A percentile compares a stretch with the other conserved stretches of the same genome.
These are phyloP conservation scores for Leavenworthia alabamica DNA, from an alignment of 345 rosid species.

Conservation along the genomic window DNA sequence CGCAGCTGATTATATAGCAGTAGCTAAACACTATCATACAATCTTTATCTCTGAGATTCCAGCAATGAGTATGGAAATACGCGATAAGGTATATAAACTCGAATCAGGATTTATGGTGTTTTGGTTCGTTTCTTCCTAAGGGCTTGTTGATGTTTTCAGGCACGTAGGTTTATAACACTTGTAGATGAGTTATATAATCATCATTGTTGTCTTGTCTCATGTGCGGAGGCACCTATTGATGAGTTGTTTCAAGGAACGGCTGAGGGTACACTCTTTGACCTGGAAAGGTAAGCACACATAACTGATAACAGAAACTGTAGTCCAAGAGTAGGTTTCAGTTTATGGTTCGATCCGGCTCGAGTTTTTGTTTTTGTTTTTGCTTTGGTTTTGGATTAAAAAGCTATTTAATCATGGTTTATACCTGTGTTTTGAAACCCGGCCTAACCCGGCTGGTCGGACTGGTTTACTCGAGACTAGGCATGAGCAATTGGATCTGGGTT, in stretches of 20 bases:
- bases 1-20: constrained; percentile 92
- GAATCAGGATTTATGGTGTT: neutral
- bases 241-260: constrained; percentile 94
- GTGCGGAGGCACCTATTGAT: constrained; percentile 70
- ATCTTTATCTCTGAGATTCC: constrained; percentile 75
- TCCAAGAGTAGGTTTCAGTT: neutral
- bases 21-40: constrained; percentile 71
- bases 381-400: too few relatives aligned
- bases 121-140: neutral
- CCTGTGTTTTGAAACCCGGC: too few relatives aligned
- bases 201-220: constrained; percentile 71
- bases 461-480: too few relatives aligned
- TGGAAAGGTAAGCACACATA: constrained; percentile 54
- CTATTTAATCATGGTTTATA: too few relatives aligned
- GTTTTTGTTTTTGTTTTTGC: neutral
- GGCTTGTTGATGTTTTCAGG: constrained; percentile 40
- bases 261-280: constrained; percentile 81
- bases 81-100: constrained; percentile 65
- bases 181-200: constrained; percentile 90
- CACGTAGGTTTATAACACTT: constrained; percentile 92
- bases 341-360: neutral
- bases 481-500: too few relatives aligned
- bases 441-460: too few relatives aligned
- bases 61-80: constrained; percentile 74
- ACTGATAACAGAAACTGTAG: neutral